Conservation (phyloP, 495 filamentous ascomycete genomes). For the Trichoderma virens region DNA sequence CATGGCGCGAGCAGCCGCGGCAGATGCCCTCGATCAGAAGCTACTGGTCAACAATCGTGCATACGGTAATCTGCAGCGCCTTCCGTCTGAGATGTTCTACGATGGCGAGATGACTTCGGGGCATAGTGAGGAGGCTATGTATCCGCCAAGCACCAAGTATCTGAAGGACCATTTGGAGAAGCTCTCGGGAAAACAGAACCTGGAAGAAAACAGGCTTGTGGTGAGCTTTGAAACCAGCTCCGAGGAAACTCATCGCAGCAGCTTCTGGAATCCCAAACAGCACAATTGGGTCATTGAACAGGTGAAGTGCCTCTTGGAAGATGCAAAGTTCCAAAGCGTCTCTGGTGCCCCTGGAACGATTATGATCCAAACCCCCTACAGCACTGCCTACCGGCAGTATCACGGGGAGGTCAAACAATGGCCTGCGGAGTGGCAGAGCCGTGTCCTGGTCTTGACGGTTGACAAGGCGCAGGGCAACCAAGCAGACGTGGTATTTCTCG, state of each 20-base stretch:
- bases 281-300: slow-evolving; percentile 21
- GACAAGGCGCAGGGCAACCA: slow-evolving; percentile 21
- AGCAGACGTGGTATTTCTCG: slow-evolving; percentile 23
- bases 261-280: slow-evolving; percentile 12
- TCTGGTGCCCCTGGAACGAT: slow-evolving; percentile 16
- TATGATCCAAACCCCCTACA: slow-evolving; percentile 20
- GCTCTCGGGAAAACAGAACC: background rate
- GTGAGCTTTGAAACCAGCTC: slow-evolving; percentile 12
- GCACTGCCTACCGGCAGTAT: slow-evolving; percentile 14
- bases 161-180: slow-evolving; percentile 12
- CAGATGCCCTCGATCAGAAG: slow-evolving; percentile 12
- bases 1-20: slow-evolving; percentile 18
- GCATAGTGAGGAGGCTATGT: background rate
- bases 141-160: background rate
- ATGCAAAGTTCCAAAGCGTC: slow-evolving; percentile 14
- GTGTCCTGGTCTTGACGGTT: slow-evolving; percentile 19
- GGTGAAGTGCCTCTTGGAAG: slow-evolving; percentile 24
- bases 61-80: slow-evolving; percentile 15
- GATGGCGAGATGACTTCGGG: slow-evolving; percentile 13
- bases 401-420: slow-evolving; percentile 6
- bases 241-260: background rate
- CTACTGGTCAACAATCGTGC: slow-evolving; percentile 25
- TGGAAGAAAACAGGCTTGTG: slow-evolving; percentile 16
- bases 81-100: slow-evolving; percentile 19
- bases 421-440: slow-evolving; percentile 11